Conservation (phyloP, 1,139 yeast genomes). For the Blastobotrys serpentis region DNA sequence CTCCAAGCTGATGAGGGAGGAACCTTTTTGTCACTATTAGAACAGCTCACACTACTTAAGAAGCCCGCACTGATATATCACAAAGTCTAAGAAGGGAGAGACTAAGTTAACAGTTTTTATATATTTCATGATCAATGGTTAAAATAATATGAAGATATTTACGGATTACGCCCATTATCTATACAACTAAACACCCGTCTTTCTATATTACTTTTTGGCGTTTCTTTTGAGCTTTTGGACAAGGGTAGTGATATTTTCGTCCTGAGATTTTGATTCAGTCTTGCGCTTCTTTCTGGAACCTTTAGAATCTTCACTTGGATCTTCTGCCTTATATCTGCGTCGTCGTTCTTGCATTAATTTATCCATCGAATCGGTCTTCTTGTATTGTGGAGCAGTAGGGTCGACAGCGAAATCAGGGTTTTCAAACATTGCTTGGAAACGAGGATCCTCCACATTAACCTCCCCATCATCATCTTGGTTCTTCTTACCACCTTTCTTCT, state of each 20-base stretch:
- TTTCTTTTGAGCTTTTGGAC: conserved; percentile 32
- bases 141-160: no score
- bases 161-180: no score
- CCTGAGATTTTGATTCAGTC: conserved; percentile 8
- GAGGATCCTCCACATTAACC: conserved; percentile 76
- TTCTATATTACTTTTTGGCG: conserved; percentile 9
- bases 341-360: conserved; percentile 73
- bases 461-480: conserved; percentile 47
- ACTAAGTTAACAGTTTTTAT: no score
- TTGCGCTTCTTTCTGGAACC: conserved; percentile 18
- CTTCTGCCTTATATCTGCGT: conserved; percentile 43
- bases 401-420: conserved; percentile 83
- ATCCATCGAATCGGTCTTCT: conserved; percentile 84
- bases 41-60: no score
- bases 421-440: conserved; percentile 86
- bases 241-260: conserved; percentile 24
- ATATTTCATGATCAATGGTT: no score
- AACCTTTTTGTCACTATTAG: background rate
- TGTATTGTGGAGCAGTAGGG: conserved; percentile 83
- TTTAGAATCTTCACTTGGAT: conserved; percentile 11
- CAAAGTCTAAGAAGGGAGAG: no score
- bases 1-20: background rate
- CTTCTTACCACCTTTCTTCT: conserved; percentile 68
- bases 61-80: no score
- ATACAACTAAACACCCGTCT: no score